Percentiles rank a stretch among this genome's conserved stretches.
phyloP scores from a whole-genome alignment of 2,329 filamentous ascomycete species.

The Alternaria alternata region DNA sequence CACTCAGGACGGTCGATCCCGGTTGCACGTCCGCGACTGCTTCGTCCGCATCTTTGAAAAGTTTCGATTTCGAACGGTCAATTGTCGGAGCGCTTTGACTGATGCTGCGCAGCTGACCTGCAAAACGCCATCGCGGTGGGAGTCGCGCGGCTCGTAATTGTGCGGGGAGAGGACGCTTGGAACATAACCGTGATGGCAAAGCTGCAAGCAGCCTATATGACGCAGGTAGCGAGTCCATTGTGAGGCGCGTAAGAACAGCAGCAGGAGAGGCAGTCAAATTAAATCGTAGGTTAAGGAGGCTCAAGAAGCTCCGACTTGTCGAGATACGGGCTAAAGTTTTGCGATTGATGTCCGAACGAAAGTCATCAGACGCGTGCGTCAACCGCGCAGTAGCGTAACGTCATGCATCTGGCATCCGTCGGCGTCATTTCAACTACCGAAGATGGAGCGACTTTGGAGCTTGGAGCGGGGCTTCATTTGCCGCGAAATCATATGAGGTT shows the following conservation, averaged over 20 bases:
- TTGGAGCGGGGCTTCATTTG: slow-evolving; percentile 10
- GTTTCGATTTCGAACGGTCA: slow-evolving; percentile 48
- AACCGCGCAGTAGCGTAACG: slow-evolving; percentile 8
- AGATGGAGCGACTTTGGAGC: slow-evolving; percentile 1
- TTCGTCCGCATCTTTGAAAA: slow-evolving; percentile 48
- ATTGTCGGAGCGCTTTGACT: slow-evolving; percentile 40
- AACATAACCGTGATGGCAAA: slow-evolving; percentile 40
- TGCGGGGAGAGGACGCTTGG: slow-evolving; percentile 37
- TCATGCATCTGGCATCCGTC: slow-evolving; percentile 14
- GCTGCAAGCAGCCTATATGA: slow-evolving; percentile 41
- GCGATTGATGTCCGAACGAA: slow-evolving; percentile 9
- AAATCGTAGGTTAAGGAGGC: slow-evolving; percentile 1
- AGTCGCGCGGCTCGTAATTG: slow-evolving; percentile 32
- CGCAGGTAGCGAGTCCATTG: slow-evolving; percentile 42
- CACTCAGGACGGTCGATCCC: slow-evolving; percentile 49
- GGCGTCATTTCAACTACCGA: slow-evolving; percentile 15
- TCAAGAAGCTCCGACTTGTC: slow-evolving; percentile 13
- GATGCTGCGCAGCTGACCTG: slow-evolving; percentile 34
- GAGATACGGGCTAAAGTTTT: background rate
- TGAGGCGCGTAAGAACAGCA: slow-evolving; percentile 8
- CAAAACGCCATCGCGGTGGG: slow-evolving; percentile 32
- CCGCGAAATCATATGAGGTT: slow-evolving; percentile 8
- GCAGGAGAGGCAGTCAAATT: slow-evolving; percentile 1
- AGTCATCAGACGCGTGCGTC: slow-evolving; percentile 9
- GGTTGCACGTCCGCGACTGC: slow-evolving; percentile 49